Evolutionary conservation across 352 stramenopile species (phyloP).

Genomic region (Phytophthora rubi): DNA sequence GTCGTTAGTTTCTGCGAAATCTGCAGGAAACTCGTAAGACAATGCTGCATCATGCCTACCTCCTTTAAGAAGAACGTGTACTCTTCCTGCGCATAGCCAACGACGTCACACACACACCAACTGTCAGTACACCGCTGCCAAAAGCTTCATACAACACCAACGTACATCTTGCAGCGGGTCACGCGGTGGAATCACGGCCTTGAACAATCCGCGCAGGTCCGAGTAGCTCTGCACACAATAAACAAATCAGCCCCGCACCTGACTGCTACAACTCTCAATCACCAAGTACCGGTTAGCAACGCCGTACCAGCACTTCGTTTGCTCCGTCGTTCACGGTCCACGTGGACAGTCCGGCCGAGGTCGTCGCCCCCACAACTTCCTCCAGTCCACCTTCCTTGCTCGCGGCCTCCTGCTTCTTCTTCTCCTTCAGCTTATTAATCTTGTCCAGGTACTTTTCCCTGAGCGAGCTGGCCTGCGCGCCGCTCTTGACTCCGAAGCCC

Average conservation of each 20-base stretch:
- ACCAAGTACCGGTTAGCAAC: neutral
- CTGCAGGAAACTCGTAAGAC: neutral
- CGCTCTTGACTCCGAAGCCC: constrained; percentile 10
- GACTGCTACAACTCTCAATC: neutral
- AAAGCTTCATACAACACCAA: constrained; percentile 1
- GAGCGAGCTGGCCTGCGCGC: constrained; percentile 31
- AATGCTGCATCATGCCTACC: constrained; percentile 25
- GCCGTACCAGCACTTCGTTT: constrained; percentile 70
- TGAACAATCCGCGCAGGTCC: constrained; percentile 63
- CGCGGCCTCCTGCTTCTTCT: constrained; percentile 35
- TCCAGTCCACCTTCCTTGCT: constrained; percentile 22
- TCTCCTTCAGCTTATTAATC: constrained; percentile 72
- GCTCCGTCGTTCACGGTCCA: constrained; percentile 77
- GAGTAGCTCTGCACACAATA: constrained; percentile 56
- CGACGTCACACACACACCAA: neutral
- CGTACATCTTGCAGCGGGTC: constrained; percentile 61
- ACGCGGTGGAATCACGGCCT: constrained; percentile 59
- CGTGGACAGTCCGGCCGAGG: constrained; percentile 65
- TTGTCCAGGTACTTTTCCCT: constrained; percentile 84
- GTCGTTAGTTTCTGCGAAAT: neutral
- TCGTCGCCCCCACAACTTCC: constrained; percentile 34
- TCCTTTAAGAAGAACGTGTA: constrained; percentile 74
- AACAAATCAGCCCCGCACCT: neutral
- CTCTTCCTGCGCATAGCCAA: constrained; percentile 49
- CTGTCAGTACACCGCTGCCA: neutral